Percentiles rank a stretch among this genome's conserved stretches.
Evolutionary conservation across 208 protist species (phyloP).

Genomic region (Crithidia brevicula): DNA sequence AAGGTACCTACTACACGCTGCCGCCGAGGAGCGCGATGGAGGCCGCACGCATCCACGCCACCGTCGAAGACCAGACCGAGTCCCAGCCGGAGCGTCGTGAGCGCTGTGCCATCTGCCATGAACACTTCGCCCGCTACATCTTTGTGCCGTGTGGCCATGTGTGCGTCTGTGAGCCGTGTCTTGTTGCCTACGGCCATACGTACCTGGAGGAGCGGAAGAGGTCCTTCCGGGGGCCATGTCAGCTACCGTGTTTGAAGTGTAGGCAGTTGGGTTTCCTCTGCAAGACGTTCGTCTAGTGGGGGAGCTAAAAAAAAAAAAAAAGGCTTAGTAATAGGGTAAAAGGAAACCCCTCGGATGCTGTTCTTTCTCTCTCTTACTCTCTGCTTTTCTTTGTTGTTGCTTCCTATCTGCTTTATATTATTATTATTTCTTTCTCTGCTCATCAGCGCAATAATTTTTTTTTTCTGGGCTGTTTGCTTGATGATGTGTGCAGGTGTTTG

Average conservation of each 20-base stretch:
- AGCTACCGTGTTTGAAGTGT: neutral
- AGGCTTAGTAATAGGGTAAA: too few relatives aligned
- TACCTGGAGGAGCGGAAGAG: neutral
- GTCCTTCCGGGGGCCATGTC: neutral
- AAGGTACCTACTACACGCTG: too few relatives aligned
- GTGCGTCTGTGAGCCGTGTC: slow-evolving; percentile 5
- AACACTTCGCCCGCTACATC: neutral
- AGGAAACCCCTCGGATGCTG: too few relatives aligned
- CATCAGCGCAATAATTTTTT: too few relatives aligned
- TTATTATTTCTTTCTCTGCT: too few relatives aligned
- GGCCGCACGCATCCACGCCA: neutral
- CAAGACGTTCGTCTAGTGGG: neutral
- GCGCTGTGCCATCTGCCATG: neutral
- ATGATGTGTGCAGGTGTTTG: too few relatives aligned
- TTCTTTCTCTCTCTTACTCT: slow-evolving; percentile 19
- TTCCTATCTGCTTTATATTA: too few relatives aligned
- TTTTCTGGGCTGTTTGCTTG: too few relatives aligned
- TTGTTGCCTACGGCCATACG: neutral
- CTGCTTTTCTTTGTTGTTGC: neutral
- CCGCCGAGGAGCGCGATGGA: too few relatives aligned
- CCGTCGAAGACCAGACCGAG: neutral
- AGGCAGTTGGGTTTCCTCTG: neutral
- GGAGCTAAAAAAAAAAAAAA: neutral
- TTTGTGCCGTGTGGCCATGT: slow-evolving; percentile 10
- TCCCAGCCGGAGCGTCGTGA: neutral